phyloP scores from a whole-genome alignment of 805 yeast genomes.

The Starmerella kuoi region DNA sequence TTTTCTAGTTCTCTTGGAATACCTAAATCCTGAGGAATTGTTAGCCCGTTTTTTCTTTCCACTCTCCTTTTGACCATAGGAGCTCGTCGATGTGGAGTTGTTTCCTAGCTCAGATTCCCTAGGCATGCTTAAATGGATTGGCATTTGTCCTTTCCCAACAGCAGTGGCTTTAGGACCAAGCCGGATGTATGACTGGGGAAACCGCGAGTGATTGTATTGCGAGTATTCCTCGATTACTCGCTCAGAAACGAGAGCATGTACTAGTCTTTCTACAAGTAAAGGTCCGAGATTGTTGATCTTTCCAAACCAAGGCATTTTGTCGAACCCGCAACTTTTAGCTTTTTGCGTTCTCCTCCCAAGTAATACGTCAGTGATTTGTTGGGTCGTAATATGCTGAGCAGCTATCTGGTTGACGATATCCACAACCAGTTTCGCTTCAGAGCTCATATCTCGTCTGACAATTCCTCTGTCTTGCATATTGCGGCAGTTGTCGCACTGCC shows the following conservation, averaged over 20 bases:
- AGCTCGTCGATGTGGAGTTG: not conserved
- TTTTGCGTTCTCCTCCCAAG: slow-evolving; percentile 46
- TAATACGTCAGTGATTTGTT: slow-evolving; percentile 72
- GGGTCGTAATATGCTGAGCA: slow-evolving; percentile 48
- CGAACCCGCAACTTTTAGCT: slow-evolving; percentile 52
- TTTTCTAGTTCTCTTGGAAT: not conserved
- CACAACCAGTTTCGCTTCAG: slow-evolving; percentile 46
- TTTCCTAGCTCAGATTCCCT: slow-evolving; percentile 3
- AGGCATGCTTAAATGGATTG: slow-evolving; percentile 19
- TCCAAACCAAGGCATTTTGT: slow-evolving; percentile 52
- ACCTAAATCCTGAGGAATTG: not conserved
- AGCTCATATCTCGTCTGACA: slow-evolving; percentile 50
- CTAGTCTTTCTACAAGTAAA: slow-evolving; percentile 49
- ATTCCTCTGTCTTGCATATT: slow-evolving; percentile 32
- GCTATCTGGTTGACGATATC: slow-evolving; percentile 46
- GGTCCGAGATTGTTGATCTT: slow-evolving; percentile 47
- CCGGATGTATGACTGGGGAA: slow-evolving; percentile 62
- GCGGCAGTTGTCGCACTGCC: slow-evolving; percentile 76
- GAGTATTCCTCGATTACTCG: slow-evolving; percentile 59
- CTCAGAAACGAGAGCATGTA: slow-evolving; percentile 61
- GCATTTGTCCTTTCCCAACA: slow-evolving; percentile 33
- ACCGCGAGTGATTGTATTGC: slow-evolving; percentile 62
- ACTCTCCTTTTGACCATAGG: not conserved
- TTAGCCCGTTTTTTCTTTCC: slow-evolving; percentile 1
- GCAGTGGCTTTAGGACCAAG: slow-evolving; percentile 45